phyloP scores from a whole-genome alignment of 495 filamentous ascomycete species.

The Tuber borchii region DNA sequence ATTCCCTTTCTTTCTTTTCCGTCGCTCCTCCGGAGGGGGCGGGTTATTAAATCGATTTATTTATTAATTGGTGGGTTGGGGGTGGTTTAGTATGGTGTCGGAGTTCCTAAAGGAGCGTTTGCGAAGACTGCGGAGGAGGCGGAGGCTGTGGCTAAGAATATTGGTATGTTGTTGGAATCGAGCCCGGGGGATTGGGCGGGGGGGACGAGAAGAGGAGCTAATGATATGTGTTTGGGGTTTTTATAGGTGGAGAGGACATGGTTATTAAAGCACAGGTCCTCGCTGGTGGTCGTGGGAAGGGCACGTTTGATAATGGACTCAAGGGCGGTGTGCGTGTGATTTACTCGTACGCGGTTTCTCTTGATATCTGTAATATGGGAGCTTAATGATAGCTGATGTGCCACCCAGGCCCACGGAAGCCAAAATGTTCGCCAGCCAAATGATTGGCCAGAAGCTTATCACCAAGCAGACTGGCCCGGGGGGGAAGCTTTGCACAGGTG shows the following conservation, averaged over 20 bases:
- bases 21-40: not conserved
- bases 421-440: slow-evolving; percentile 96
- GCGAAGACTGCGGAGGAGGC: slow-evolving; percentile 79
- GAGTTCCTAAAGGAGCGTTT: slow-evolving; percentile 79
- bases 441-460: slow-evolving; percentile 99
- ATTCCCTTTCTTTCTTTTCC: not conserved
- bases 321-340: slow-evolving; percentile 98
- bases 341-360: slow-evolving; percentile 65
- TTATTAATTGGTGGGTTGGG: slow-evolving; percentile 16
- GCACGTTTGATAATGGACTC: slow-evolving; percentile 92
- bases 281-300: slow-evolving; percentile 94
- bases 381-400: slow-evolving; percentile 3
- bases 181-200: not conserved
- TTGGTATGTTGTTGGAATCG: slow-evolving; percentile 52
- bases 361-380: slow-evolving; percentile 29
- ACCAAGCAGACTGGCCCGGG: slow-evolving; percentile 95
- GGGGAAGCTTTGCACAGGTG: slow-evolving; percentile 87
- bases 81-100: slow-evolving; percentile 73
- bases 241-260: slow-evolving; percentile 80
- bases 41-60: not conserved
- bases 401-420: slow-evolving; percentile 65
- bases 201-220: slow-evolving; percentile 7
- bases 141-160: slow-evolving; percentile 79
- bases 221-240: slow-evolving; percentile 3
- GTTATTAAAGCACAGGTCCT: slow-evolving; percentile 99